phyloP scores from a whole-genome alignment of 441 rosid species.

The Pelargonium fulgidum region DNA sequence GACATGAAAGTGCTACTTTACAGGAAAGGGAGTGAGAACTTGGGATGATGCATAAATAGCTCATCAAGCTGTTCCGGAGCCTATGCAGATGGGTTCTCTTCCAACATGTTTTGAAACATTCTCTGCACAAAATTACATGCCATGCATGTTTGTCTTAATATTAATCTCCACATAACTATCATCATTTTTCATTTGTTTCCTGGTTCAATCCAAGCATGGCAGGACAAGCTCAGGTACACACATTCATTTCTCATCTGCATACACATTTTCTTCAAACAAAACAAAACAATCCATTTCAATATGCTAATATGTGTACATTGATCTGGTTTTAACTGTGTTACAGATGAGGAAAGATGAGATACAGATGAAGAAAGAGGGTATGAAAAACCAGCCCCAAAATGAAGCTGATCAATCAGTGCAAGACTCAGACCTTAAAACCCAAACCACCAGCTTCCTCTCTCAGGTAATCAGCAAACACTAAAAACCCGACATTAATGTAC shows the following conservation, averaged over 20 bases:
- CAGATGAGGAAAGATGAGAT: slow-evolving; percentile 24
- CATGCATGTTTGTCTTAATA: background rate
- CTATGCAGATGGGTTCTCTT: background rate
- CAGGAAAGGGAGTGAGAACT: no score
- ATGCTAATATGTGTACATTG: no score
- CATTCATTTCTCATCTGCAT: no score
- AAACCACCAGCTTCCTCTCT: slow-evolving; percentile 35
- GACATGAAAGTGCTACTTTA: no score
- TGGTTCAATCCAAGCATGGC: background rate
- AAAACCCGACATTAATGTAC: no score
- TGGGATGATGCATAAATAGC: no score
- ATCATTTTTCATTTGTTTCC: no score
- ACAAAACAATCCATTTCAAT: no score
- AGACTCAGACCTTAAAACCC: slow-evolving; percentile 14
- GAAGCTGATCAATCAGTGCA: slow-evolving; percentile 8
- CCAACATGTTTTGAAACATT: background rate
- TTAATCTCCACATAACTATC: no score
- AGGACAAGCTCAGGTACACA: no score
- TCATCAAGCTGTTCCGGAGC: background rate
- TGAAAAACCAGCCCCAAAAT: background rate
- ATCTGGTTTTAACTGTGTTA: no score
- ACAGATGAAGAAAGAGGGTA: slow-evolving; percentile 16
- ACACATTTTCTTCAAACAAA: no score
- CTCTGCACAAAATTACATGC: background rate
- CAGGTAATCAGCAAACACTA: slow-evolving; percentile 21